Base-by-base conservation (phyloP, 805 yeast species). In the Candida montana region DNA sequence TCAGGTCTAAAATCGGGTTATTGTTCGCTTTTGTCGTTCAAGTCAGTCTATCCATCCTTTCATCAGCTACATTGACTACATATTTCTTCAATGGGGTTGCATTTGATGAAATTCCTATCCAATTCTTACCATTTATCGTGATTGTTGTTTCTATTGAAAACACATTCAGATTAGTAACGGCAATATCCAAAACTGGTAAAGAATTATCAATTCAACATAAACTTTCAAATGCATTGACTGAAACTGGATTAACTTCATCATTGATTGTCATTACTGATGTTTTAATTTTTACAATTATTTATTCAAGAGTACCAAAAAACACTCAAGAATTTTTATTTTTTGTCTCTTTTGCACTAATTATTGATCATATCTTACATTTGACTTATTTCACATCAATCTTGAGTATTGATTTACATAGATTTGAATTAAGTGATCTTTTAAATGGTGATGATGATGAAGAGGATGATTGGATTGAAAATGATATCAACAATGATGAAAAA, bases 321-420 rank as follows among this genome's bases (percentile, higher is more conserved):
- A 62, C 70, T 6, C 57, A 59, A 37, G 65, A 69, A 39, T 67
- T 68, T 33, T 71, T 77, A 40, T 48, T 69, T 10, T 77, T 77
- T 51, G 60, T 75, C 1, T 50, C 70, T 1, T 39, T 72, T 23
- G 71, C 81, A 0, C 50, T 83, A n/a, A 23, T 75, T 2, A 59
- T 81, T 31, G 86, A 83, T 48, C 83, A 77, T 53, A 42, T 72
- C 5, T 62, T 86, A 30, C 87, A 81, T 49, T 54, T 78, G 37
- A 75, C 90, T 1, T 85, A 69, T 57, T 74, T 84, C 44, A 65
- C 79, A 2, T 78, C 88, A 0, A 76, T 84, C 2, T 62, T 85
- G 24, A 70, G 82, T 15, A 74, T 86, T 30, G 95, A 87, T 61
- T 62, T 80, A 24, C 72, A 80, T 35, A 68, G 87, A 40, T 58